A percentile compares a stretch with the other conserved stretches of the same genome.
phyloP scores from a whole-genome alignment of 83 land plant species.

The Diphasiastrum complanatum region DNA sequence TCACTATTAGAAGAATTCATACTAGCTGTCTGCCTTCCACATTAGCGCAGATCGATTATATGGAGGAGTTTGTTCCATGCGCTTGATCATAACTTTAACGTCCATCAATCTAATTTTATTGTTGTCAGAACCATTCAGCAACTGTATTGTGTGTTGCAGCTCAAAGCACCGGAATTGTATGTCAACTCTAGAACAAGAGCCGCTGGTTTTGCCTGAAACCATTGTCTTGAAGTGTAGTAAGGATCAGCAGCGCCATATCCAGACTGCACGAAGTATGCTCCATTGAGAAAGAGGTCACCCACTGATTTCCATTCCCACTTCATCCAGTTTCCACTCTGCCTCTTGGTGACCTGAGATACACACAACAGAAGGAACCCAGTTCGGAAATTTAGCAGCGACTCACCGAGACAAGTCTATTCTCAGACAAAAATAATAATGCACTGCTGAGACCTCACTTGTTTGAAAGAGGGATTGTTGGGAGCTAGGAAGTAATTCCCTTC shows the following conservation, averaged over 20 bases:
- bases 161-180: too few relatives aligned
- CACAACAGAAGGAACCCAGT: background rate
- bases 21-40: too few relatives aligned
- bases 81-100: too few relatives aligned
- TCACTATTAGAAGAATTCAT: too few relatives aligned
- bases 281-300: conserved; percentile 30
- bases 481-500: conserved; percentile 41
- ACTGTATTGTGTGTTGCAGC: too few relatives aligned
- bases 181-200: too few relatives aligned
- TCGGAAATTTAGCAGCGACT: background rate
- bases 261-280: conserved; percentile 38
- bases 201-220: too few relatives aligned
- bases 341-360: conserved; percentile 39
- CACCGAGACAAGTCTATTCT: background rate
- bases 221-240: conserved; percentile 11
- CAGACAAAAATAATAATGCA: background rate
- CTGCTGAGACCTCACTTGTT: conserved; percentile 29
- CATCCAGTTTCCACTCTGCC: conserved; percentile 23
- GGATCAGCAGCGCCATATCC: conserved; percentile 33
- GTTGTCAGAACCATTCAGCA: too few relatives aligned
- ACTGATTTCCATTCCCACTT: conserved; percentile 40
- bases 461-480: conserved; percentile 11
- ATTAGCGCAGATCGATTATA: too few relatives aligned
- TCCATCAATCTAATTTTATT: too few relatives aligned
- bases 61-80: too few relatives aligned